Evolutionary conservation across 306 rosid species (phyloP), one percentile per base, ranked within the genome.

Genomic region (Quercus suber): DNA sequence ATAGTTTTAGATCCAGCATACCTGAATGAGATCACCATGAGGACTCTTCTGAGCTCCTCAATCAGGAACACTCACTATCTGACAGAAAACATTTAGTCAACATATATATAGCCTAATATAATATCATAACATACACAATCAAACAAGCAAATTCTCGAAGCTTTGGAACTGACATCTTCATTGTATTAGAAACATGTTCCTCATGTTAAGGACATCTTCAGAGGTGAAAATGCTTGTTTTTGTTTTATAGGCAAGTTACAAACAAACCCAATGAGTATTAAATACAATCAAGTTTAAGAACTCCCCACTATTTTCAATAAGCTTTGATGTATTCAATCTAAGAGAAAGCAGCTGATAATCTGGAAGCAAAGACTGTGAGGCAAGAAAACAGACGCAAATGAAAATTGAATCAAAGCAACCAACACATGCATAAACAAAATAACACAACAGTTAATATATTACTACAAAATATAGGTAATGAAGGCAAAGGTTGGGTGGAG

Each of bases 261-360:
- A 35, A 35, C 9, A 35, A 35, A 35, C 41, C 41, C 41, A 35
- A 35, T 6, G 41, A 35, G 41, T 35, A 35, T 35, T 35, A 35
- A 35, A 35, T 35, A 35, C 41, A 35, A 35, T 6, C 41, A 35
- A 35, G 41, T 35, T 35, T 35, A 35, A 35, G 41, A 35, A 35
- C 41, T 35, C 8, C 1, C 41, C 41, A 35, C 41, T 35, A 35
- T 35, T 35, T 35, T 35, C 9, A 35, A 35, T 35, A 35, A 35
- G 9, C 0, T 35, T 6, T 35, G 41, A 35, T 35, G 9, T 6
- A 35, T 35, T 35, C 41, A 35, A 6, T 89, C 98, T 93, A 78
- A 96, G 98, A 84, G 98, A 84, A 69, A 95, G 92, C 86, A 97
- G 91, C 89, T 93, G 98, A 87, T 92, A 95, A 91, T 95, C 98